Conservation (phyloP, 2,329 filamentous ascomycete species). For the Trichoderma guizhouense region DNA sequence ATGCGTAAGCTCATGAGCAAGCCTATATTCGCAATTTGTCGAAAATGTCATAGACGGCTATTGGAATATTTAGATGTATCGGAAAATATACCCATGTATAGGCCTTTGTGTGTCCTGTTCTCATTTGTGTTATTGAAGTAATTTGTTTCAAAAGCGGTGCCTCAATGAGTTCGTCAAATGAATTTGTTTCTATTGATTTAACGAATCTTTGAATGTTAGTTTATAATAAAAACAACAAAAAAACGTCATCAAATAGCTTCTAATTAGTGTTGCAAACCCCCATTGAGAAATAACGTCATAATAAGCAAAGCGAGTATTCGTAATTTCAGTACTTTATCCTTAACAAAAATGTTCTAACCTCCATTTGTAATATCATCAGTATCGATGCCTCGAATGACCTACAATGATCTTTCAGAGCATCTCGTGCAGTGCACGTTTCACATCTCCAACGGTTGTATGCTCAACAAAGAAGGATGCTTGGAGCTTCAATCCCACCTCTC, state of each 20-base stretch:
- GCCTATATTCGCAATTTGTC: too few relatives aligned
- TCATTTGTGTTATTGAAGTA: too few relatives aligned
- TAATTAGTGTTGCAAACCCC: too few relatives aligned
- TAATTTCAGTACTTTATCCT: background rate
- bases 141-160: too few relatives aligned
- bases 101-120: too few relatives aligned
- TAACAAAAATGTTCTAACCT: background rate
- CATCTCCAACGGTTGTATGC: constrained; percentile 8
- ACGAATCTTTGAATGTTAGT: background rate
- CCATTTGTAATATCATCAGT: background rate
- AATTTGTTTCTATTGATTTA: background rate
- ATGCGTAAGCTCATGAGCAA: background rate
- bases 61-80: background rate
- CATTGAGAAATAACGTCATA: too few relatives aligned
- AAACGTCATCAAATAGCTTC: too few relatives aligned
- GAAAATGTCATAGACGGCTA: background rate
- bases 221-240: background rate
- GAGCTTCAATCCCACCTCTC: background rate
- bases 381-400: background rate
- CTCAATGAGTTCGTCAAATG: background rate
- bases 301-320: background rate
- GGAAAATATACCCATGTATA: background rate
- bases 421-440: background rate
- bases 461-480: constrained; percentile 11
- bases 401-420: background rate